phyloP scores from a whole-genome alignment of 1,139 yeast genomes.

The Magnusiomyces clavatus region DNA sequence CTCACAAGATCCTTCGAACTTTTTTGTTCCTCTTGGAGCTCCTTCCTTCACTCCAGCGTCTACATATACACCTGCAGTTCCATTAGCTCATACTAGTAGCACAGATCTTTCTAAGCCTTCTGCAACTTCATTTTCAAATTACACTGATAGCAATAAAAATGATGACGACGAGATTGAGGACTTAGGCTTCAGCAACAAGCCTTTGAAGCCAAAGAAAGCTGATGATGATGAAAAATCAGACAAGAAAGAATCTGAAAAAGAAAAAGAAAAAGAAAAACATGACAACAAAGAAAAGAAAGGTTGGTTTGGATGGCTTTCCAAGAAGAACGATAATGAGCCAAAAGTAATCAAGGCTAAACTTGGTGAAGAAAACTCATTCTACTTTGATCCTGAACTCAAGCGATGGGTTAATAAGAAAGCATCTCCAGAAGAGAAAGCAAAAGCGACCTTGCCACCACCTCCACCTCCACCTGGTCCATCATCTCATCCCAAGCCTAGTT shows the following conservation, averaged over 20 bases:
- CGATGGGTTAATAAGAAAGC: slow-evolving; percentile 81
- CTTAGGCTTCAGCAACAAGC: slow-evolving; percentile 24
- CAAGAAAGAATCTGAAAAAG: slow-evolving; percentile 13
- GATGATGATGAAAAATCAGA: slow-evolving; percentile 15
- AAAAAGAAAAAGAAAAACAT: slow-evolving; percentile 15
- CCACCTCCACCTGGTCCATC: slow-evolving; percentile 18
- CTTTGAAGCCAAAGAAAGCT: slow-evolving; percentile 14
- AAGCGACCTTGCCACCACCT: slow-evolving; percentile 42
- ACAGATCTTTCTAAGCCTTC: slow-evolving; percentile 1
- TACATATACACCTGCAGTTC: background rate
- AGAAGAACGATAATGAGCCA: slow-evolving; percentile 46
- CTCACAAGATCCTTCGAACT: background rate
- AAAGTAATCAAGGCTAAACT: slow-evolving; percentile 78
- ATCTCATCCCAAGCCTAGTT: slow-evolving; percentile 18
- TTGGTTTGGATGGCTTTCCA: slow-evolving; percentile 46
- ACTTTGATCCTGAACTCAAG: slow-evolving; percentile 75
- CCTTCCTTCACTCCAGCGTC: slow-evolving; percentile 8
- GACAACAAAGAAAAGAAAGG: slow-evolving; percentile 29
- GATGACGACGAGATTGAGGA: slow-evolving; percentile 34
- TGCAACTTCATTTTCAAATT: no score
- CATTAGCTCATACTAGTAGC: slow-evolving; percentile 2
- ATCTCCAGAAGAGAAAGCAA: slow-evolving; percentile 58
- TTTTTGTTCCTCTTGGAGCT: slow-evolving; percentile 11
- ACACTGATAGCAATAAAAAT: slow-evolving; percentile 24
- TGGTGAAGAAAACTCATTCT: slow-evolving; percentile 70